Evolutionary conservation across 2,329 filamentous ascomycete species (phyloP), one percentile per base, ranked within the genome.

Genomic region (Colletotrichum horii): DNA sequence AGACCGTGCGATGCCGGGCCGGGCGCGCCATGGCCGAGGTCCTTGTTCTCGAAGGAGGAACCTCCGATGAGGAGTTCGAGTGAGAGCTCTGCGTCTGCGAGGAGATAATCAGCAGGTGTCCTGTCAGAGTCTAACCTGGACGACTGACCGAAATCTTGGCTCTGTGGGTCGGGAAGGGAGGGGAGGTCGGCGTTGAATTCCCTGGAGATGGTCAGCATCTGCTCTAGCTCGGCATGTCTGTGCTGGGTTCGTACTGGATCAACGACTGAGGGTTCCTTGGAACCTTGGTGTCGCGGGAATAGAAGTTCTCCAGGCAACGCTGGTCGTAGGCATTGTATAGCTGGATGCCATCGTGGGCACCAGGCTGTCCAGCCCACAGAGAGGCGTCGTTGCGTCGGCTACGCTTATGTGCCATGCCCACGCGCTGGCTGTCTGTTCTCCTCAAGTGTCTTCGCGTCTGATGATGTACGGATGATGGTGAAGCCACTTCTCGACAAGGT

Each of bases 101-200:
- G 43, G 6, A 52, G n/a, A n/a, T 14, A 58, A 14, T 66, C 72
- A 36, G 61, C 15, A 16, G 15, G 22, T 8, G 32, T 26, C 11
- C 36, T 62, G 4, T 71, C 24, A 38, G 60, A 11, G 14, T 8
- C 12, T 1, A 32, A 55, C n/a, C 22, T 61, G 12, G 62, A 62
- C 24, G 55, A 71, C 30, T 66, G 69, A 61, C 62, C 38, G 6
- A 60, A 11, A 61, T 36, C 30, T 22, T 65, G 71, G 8, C 8
- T 52, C 43, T 52, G 22, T n/a, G 56, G 19, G 7, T 26, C 30
- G 22, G 12, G 12, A 15, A 19, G 15, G 38, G 48, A 56, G 26
- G 61, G 62, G 7, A 75, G 64, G 19, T 75, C 56, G 24, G 34
- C 32, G 43, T 68, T 73, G 56, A 75, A 75, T 8, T 32, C 32